Conservation (phyloP, 352 stramenopile species). For the Thalassiosira mediterranea region DNA sequence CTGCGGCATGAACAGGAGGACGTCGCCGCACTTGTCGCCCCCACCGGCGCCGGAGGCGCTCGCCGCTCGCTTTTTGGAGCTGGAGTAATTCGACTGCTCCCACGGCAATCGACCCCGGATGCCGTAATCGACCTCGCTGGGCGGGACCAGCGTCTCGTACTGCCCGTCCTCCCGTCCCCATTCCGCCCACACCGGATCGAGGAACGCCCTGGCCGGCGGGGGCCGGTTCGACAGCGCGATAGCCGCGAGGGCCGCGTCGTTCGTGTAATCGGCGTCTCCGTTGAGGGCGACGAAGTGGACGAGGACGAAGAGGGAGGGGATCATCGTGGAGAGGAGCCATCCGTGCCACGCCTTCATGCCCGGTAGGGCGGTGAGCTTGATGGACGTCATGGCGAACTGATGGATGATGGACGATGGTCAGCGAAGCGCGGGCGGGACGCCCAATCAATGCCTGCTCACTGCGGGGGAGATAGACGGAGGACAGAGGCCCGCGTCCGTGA, state of each 20-base stretch:
- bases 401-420: no score
- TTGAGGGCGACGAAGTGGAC: not conserved
- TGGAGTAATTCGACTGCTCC: no score
- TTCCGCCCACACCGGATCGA: conserved; percentile 5
- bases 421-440: no score
- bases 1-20: conserved; percentile 38
- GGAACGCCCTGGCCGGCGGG: conserved; percentile 1
- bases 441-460: no score
- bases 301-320: not conserved
- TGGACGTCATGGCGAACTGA: no score
- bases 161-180: conserved; percentile 2
- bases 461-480: no score
- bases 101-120: conserved; percentile 2
- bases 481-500: no score
- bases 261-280: not conserved
- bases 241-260: not conserved
- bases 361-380: no score
- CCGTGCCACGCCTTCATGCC: no score
- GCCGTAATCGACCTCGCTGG: conserved; percentile 1
- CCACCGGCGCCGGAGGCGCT: no score
- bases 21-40: conserved; percentile 21
- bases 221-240: not conserved
- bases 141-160: conserved; percentile 12
- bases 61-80: no score
- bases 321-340: not conserved